Evolutionary conservation across 2,329 filamentous ascomycete genomes (phyloP), one percentile per base, ranked within the genome.

Genomic region (Xylariaceae sp.): DNA sequence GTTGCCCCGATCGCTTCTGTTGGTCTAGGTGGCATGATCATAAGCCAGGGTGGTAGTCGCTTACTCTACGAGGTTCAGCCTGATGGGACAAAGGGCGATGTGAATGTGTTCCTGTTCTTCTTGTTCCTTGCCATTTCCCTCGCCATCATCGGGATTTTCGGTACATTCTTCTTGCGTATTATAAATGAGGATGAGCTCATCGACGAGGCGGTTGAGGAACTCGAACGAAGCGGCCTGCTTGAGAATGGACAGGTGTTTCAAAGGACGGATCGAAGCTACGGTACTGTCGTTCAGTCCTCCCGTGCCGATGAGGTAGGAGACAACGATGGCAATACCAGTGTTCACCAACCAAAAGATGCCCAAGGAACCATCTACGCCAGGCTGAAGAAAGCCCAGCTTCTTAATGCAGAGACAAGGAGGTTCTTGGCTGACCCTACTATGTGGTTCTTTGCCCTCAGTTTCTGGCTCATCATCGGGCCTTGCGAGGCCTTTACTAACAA

Each of bases 401-500:
- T 97, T 66, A 97, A 97, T 68, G 90, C 90, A 50, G 93, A 97
- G 72, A 97, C 94, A 0, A 81, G 86, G 10, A 81, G 86, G 2
- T 99, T 97, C 73, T 80, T 99, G 8, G 81, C 84, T 23, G 94
- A 99, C 67, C 86, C 83, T 61, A 97, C 92, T 10, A 97, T 97
- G 93, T 99, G 93, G 93, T 89, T 87, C 71, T 88, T 99, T 66
- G 91, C 93, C 0, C 78, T 87, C 0, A 92, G 92, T 17, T 97
- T 99, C 75, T 90, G 97, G 74, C 82, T 97, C 63, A 90, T 96
- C 67, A 90, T 92, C 56, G 94, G 94, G 0, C 93, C 94, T 0
- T 93, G 92, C n/a, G 94, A 99, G 75, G 90, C 93, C 9, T 99
- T 97, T 73, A 92, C 97, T 76, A 99, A 97, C 76, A 99, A 97